These are phyloP conservation scores for Monilinia fructigena DNA, from an alignment of 2,329 filamentous ascomycete genomes.

Conservation along the genomic window DNA sequence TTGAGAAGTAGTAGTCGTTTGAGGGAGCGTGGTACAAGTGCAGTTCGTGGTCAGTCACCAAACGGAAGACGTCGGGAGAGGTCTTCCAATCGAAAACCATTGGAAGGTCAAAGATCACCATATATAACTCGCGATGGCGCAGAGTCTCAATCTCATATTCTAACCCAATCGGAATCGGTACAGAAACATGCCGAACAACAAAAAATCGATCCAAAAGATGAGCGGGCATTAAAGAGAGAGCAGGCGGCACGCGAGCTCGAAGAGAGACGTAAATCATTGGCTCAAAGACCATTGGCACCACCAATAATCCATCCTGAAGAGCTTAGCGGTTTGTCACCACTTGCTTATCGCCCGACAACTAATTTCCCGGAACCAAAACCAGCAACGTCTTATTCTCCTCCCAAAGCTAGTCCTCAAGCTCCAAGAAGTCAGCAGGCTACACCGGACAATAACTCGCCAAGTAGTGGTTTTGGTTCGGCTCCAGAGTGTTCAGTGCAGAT, in stretches of 20 bases:
- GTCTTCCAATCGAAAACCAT: slow-evolving; percentile 38
- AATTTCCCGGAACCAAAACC: slow-evolving; percentile 30
- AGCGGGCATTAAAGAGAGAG: slow-evolving; percentile 67
- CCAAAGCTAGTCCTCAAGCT: slow-evolving; percentile 43
- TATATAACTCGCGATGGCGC: slow-evolving; percentile 30
- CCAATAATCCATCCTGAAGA: slow-evolving; percentile 73
- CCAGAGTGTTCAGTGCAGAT: slow-evolving; percentile 52
- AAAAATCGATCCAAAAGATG: slow-evolving; percentile 56
- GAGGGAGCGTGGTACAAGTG: slow-evolving; percentile 40
- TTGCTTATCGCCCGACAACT: slow-evolving; percentile 33
- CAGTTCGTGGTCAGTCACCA: slow-evolving; percentile 36
- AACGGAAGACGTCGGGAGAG: slow-evolving; percentile 38
- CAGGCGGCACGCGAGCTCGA: slow-evolving; percentile 82
- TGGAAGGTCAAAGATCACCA: slow-evolving; percentile 26
- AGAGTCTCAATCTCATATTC: slow-evolving; percentile 34
- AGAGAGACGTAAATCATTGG: slow-evolving; percentile 80
- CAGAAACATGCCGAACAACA: slow-evolving; percentile 39
- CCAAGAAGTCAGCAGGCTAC: slow-evolving; percentile 64
- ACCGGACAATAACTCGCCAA: slow-evolving; percentile 38
- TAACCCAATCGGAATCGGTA: slow-evolving; percentile 43
- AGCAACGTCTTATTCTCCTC: slow-evolving; percentile 34
- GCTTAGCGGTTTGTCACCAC: slow-evolving; percentile 43
- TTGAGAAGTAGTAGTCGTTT: slow-evolving; percentile 52
- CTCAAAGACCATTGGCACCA: slow-evolving; percentile 75
- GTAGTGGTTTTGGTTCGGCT: slow-evolving; percentile 47